Base-by-base conservation (phyloP, 2,329 filamentous ascomycete species). In the Myriosclerotinia scirpicola region DNA sequence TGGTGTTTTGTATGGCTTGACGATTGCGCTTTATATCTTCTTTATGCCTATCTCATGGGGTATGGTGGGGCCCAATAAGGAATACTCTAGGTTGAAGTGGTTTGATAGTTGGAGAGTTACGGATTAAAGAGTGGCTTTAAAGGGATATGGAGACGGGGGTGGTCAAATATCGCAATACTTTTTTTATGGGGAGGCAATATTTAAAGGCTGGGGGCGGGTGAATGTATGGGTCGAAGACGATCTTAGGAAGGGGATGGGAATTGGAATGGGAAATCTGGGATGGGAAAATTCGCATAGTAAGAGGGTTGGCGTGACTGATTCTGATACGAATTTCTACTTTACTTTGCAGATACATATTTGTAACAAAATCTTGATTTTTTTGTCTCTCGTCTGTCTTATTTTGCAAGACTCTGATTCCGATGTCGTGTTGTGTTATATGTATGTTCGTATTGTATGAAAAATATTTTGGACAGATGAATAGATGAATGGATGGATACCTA, bases 1-100 rank as follows among this genome's bases (percentile, higher is more conserved):
- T 78, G 84, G 84, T 38, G 73, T 88, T 20, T 80, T 98, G 36
- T 98, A 98, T 78, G 80, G 82, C 22, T 77, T 84, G 34, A 85
- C 93, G 65, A 88, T 96, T 70, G 90, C 90, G 6, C 84, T 98
- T 53, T 99, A 97, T 80, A 84, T 93, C 75, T 84, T 90, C 74
- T 99, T 99, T 82, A 89, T 94, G 72, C 93, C 91, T 30, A 93
- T 99, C 76, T 95, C 92, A 79, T 99, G 96, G 83, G 95, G 95
- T 69, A 99, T 99, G 92, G 88, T 89, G 67, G 95, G 95, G 17
- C 81, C 85, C 68, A 92, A 92, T 80, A 85, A 86, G 78, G 82
- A 98, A 77, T 99, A 94, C 85, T 85, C 83, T 73, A 93, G 98
- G 81, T 83, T 99, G 81, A 96, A 92, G 83, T 99, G 95, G 95